Conservation (phyloP, 257 asterid species). For the Apocynum venetum region DNA sequence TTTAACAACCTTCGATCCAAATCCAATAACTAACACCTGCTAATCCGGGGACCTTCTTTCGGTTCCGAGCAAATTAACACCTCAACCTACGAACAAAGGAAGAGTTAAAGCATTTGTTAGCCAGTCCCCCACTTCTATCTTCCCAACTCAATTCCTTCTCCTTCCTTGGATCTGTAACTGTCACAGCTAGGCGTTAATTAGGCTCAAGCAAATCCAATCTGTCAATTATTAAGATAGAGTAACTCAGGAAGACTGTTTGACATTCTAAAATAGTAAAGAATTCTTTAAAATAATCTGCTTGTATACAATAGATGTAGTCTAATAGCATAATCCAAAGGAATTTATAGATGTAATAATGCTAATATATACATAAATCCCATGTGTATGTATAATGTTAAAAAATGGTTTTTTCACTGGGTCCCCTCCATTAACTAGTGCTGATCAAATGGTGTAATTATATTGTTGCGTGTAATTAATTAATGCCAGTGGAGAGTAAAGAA, state of each 20-base stretch:
- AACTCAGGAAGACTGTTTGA: background rate
- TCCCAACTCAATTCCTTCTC: background rate
- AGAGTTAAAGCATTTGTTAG: background rate
- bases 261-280: slow-evolving; percentile 19
- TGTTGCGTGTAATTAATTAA: slow-evolving; percentile 1
- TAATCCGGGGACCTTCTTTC: background rate
- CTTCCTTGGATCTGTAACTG: slow-evolving; percentile 18
- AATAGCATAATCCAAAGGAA: background rate
- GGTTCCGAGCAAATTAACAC: background rate
- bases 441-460: slow-evolving; percentile 10
- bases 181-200: background rate
- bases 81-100: background rate
- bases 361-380: background rate
- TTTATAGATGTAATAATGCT: background rate
- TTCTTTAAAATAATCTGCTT: background rate
- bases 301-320: background rate
- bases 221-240: slow-evolving; percentile 17
- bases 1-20: background rate
- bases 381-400: slow-evolving; percentile 8
- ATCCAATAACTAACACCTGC: background rate
- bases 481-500: background rate
- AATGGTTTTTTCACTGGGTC: slow-evolving; percentile 14
- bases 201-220: slow-evolving; percentile 15
- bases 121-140: background rate
- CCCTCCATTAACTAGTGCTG: slow-evolving; percentile 12